Evolutionary conservation across 164 flowering plant genomes (phyloP).

Genomic region (Aristolochia californica): DNA sequence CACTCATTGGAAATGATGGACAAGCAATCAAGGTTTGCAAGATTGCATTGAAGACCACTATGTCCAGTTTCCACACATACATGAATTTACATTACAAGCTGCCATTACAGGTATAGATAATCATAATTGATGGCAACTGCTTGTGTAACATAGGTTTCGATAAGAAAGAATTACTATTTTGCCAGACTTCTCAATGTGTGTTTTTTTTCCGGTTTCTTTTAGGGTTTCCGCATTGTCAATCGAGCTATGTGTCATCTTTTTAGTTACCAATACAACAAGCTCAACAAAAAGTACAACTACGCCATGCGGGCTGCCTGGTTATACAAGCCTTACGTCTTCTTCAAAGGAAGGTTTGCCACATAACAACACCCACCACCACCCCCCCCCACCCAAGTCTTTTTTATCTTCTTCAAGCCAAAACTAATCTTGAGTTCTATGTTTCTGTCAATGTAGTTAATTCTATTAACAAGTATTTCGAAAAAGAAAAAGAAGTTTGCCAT

Average conservation of each 20-base stretch:
- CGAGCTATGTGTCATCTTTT: too few species aligned
- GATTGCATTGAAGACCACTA: constrained; percentile 15
- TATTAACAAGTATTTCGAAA: too few species aligned
- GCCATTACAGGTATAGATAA: constrained; percentile 41
- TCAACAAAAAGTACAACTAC: constrained; percentile 25
- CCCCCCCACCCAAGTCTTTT: too few species aligned
- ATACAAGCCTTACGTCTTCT: constrained; percentile 48
- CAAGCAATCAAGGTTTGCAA: constrained; percentile 35
- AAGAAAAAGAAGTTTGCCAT: too few species aligned
- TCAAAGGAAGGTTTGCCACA: constrained; percentile 37
- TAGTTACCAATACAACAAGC: constrained; percentile 9
- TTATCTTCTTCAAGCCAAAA: background rate
- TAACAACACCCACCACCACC: too few species aligned
- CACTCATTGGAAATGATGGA: constrained; percentile 46
- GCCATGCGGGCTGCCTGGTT: constrained; percentile 37
- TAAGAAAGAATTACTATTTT: background rate
- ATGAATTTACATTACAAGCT: constrained; percentile 37
- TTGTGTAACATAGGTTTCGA: background rate
- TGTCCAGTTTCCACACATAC: constrained; percentile 44
- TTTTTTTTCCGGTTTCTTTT: background rate
- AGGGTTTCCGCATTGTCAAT: background rate
- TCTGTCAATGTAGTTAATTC: too few species aligned
- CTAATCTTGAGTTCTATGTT: too few species aligned
- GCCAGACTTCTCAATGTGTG: background rate
- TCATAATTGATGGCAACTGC: background rate